Evolutionary conservation across 495 filamentous ascomycete genomes (phyloP), one percentile per base, ranked within the genome.

Genomic region (Aspergillus sclerotiicarbonarius): DNA sequence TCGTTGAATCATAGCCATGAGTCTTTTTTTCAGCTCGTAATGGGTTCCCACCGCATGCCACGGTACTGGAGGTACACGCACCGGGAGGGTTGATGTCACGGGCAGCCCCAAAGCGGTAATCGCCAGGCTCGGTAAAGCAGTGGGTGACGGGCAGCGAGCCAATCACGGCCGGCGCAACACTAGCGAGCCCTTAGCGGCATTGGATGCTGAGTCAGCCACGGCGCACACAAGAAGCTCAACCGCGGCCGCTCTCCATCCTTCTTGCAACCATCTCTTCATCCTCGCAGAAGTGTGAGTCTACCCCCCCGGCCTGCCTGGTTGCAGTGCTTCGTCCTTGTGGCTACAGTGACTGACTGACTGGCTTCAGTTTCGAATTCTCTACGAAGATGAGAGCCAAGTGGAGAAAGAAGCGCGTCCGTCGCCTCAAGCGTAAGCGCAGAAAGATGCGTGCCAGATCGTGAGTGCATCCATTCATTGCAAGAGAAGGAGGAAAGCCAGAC

Each of bases 401-500:
- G 92, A 91, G 92, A 85, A 97, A 97, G 90, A 97, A 97, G 92
- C 84, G 92, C 73, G 91, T 95, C 81, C 88, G 92, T 63, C 87
- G 92, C 78, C 89, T 97, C 79, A 97, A 97, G 87, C 86, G 90
- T 76, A 97, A 97, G 92, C 88, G 92, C 78, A 93, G 92, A 91
- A 97, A 97, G 91, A 94, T 91, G 80, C 87, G 92, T 74, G 92
- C 91, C 65, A 81, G 92, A 82, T 88, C 84, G 92, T 96, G 83
- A 81, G 87, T 78, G 64, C 33, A 41, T 35, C 57, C 29, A 16
- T 51, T 35, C 35, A 47, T 30, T 35, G 18, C 31, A 32, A 41
- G 10, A 31, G 15, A 5, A 30, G 4, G 5, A 29, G n/a, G 21
- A 4, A 1, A 21, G 7, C 21, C 46, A 52, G 48, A 61, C 30